A percentile compares a stretch with the other conserved stretches of the same genome.
Evolutionary conservation across 1,284 basidiomycete species (phyloP).

Genomic region (Puccinia hordei): DNA sequence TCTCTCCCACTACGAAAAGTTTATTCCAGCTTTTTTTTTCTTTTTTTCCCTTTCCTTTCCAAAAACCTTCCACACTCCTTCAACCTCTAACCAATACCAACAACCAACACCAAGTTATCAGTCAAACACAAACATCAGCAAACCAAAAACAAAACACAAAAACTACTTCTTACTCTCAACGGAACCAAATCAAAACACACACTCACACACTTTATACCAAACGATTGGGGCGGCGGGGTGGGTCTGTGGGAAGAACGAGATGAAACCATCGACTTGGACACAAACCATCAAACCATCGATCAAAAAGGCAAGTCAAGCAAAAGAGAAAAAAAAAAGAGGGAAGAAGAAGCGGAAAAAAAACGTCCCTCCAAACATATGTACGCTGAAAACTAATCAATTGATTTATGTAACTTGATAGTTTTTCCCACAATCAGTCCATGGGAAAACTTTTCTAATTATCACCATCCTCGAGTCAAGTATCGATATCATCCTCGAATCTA

Average conservation of each 20-base stretch:
- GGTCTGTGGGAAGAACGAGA: not conserved
- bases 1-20: too few species aligned
- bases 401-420: not conserved
- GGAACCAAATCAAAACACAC: too few species aligned
- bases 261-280: not conserved
- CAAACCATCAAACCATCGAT: not conserved
- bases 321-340: not conserved
- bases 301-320: not conserved
- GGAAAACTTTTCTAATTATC: slow-evolving; percentile 8
- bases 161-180: too few species aligned
- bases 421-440: slow-evolving; percentile 1
- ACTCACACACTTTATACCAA: too few species aligned
- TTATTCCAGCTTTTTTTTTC: too few species aligned
- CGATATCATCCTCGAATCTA: slow-evolving; percentile 28
- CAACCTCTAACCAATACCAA: too few species aligned
- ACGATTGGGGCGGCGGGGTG: too few species aligned
- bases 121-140: too few species aligned
- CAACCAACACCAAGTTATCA: too few species aligned
- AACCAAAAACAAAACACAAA: too few species aligned
- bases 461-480: slow-evolving; percentile 20
- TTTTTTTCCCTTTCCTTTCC: too few species aligned
- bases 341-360: not conserved
- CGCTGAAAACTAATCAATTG: not conserved
- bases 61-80: too few species aligned
- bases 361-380: not conserved